Evolutionary conservation across 2,329 filamentous ascomycete genomes (phyloP).

Genomic region (Aspergillus pseudotamarii): DNA sequence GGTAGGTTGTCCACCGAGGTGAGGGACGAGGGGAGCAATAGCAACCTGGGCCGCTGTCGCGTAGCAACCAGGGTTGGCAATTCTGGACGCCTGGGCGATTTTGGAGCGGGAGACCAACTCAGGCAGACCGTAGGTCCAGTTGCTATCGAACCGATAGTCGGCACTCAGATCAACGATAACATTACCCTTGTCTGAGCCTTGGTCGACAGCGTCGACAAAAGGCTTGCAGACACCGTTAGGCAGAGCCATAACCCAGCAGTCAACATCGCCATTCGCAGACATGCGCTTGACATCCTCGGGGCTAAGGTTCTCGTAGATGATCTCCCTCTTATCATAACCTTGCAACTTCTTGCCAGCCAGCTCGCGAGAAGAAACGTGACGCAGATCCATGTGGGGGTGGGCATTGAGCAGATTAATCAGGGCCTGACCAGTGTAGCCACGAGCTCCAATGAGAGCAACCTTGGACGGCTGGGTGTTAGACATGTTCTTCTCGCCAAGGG

Average conservation of each 20-base stretch:
- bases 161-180: conserved; percentile 94
- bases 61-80: conserved; percentile 93
- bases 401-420: conserved; percentile 83
- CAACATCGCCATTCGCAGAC: conserved; percentile 80
- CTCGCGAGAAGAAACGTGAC: conserved; percentile 91
- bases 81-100: conserved; percentile 77
- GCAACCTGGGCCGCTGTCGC: conserved; percentile 90
- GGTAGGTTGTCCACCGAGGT: conserved; percentile 76
- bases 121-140: conserved; percentile 88
- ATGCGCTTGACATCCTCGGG: conserved; percentile 85
- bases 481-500: conserved; percentile 83
- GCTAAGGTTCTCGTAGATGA: conserved; percentile 87
- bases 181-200: conserved; percentile 67
- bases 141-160: conserved; percentile 85
- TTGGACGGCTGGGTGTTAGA: conserved; percentile 78
- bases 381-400: conserved; percentile 87
- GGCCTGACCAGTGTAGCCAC: conserved; percentile 92
- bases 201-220: conserved; percentile 84
- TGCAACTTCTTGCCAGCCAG: conserved; percentile 82
- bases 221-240: conserved; percentile 95
- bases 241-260: conserved; percentile 97
- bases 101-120: conserved; percentile 77
- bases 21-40: conserved; percentile 77
- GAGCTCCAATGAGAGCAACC: conserved; percentile 85
- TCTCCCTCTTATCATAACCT: conserved; percentile 87